Base-by-base conservation (phyloP, 2,329 filamentous ascomycete species). In the Fusarium floridanum region DNA sequence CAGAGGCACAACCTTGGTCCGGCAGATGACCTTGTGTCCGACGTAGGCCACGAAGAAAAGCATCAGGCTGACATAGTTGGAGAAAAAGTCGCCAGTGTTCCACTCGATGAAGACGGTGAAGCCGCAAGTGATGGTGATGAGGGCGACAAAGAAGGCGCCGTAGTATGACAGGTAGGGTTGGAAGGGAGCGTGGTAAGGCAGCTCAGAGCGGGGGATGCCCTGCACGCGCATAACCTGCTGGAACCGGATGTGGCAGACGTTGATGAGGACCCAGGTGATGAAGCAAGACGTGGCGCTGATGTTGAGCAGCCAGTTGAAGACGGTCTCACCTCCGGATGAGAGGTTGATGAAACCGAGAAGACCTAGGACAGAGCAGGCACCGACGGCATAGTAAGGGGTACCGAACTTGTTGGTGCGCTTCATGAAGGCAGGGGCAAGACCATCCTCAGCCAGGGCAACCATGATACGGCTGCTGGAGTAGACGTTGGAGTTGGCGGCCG, bases 401-500 rank as follows among this genome's bases (percentile, higher is more conserved):
- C 92, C 92, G 68, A 85, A 83, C 34, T 84, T 83, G 82, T 91
- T 92, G 69, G 90, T 93, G 56, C 84, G 83, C 71, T 86, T 87
- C 78, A 94, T 85, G 76, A 92, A 83, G 11, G 80, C 80, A 2
- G 92, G 92, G 0, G 91, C 92, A 68, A 91, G 89, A 48, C 89
- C 88, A 64, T 92, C 90, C 48, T 90, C 84, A 37, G 92, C 91
- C 14, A 94, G 86, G 11, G 89, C 91, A 72, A 94, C 87, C 39
- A 94, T 86, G 45, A 93, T 91, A 27, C 92, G 91, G 67, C 89
- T 92, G 68, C 90, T 91, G 48, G 92, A 93, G 84, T 94, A 94
- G 68, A 95, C 88, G 83, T 94, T 94, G 16, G 92, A 93, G 83
- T 93, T 94, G 69, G 92, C 94, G 7, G 94, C 93, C 0, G 93